Conservation (phyloP, 371 early-diverging fungal species). For the Actinomortierella ambigua region DNA sequence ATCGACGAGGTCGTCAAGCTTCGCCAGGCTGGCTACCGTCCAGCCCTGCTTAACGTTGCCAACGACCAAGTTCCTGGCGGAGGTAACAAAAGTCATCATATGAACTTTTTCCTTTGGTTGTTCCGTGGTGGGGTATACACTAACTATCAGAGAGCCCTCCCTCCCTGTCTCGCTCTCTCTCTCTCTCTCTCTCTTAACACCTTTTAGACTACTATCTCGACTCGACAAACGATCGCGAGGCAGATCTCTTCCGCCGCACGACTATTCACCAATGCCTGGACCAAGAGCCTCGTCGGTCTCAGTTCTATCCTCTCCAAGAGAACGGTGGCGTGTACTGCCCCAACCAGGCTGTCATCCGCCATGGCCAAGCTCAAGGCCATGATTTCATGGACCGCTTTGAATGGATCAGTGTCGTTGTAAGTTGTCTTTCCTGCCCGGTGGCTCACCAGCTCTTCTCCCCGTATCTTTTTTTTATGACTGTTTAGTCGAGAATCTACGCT, state of each 20-base stretch:
- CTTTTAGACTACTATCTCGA: constrained; percentile 35
- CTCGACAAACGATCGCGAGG: constrained; percentile 20
- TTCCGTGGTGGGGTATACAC: background rate
- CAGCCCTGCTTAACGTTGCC: constrained; percentile 43
- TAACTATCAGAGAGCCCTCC: background rate
- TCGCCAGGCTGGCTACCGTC: constrained; percentile 42
- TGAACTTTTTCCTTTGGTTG: background rate
- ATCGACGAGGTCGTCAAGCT: constrained; percentile 38
- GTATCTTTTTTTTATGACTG: background rate
- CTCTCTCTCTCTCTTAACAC: background rate
- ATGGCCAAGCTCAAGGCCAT: constrained; percentile 17
- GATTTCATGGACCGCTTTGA: constrained; percentile 48
- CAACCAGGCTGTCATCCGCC: constrained; percentile 45
- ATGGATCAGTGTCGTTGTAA: constrained; percentile 46
- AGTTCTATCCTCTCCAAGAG: constrained; percentile 38
- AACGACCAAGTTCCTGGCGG: constrained; percentile 36
- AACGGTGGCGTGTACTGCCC: constrained; percentile 42
- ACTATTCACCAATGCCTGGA: constrained; percentile 43
- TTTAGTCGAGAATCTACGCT: background rate
- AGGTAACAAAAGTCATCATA: constrained; percentile 10
- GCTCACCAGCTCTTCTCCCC: background rate
- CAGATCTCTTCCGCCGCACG: constrained; percentile 42
- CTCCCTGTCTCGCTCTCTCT: background rate
- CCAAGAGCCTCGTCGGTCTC: constrained; percentile 37
- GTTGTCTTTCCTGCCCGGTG: background rate